phyloP scores from a whole-genome alignment of 2,329 filamentous ascomycete genomes.

The Aaosphaeria pasadenensis region DNA sequence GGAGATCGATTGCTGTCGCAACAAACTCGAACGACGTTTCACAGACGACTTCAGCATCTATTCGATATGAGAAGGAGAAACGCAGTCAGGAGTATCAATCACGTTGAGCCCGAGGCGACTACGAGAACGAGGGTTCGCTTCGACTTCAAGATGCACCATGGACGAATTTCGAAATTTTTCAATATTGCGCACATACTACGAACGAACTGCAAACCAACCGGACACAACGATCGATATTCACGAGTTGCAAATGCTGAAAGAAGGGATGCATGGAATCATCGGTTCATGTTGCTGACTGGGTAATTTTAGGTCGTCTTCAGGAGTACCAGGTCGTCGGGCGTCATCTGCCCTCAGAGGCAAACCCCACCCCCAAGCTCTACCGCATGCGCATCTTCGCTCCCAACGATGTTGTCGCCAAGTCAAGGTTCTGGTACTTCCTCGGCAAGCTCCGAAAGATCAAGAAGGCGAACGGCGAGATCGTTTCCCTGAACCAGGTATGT shows the following conservation, averaged over 20 bases:
- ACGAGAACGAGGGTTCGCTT: no score
- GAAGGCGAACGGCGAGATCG: slow-evolving; percentile 99
- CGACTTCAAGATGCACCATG: no score
- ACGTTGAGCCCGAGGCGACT: no score
- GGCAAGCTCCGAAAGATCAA: slow-evolving; percentile 99
- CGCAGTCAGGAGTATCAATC: no score
- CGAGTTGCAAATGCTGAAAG: slow-evolving; percentile 27
- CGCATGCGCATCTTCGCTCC: slow-evolving; percentile 99
- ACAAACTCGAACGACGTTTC: not conserved
- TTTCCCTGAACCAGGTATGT: slow-evolving; percentile 91
- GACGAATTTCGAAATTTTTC: no score
- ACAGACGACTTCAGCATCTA: no score
- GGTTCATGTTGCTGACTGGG: slow-evolving; percentile 3
- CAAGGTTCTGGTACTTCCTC: slow-evolving; percentile 99
- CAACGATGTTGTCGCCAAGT: slow-evolving; percentile 98
- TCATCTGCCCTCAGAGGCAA: slow-evolving; percentile 95
- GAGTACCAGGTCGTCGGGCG: slow-evolving; percentile 99
- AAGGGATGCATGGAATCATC: not conserved
- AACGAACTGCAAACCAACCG: not conserved
- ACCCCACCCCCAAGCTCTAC: slow-evolving; percentile 97
- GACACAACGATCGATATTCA: not conserved
- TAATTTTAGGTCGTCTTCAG: slow-evolving; percentile 86
- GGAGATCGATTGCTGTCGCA: not conserved
- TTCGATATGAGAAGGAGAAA: no score
- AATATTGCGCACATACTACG: no score